Evolutionary conservation across 225 moss, liverwort and hornwort genomes (phyloP).

Genomic region (Antitrichia curtipendula): DNA sequence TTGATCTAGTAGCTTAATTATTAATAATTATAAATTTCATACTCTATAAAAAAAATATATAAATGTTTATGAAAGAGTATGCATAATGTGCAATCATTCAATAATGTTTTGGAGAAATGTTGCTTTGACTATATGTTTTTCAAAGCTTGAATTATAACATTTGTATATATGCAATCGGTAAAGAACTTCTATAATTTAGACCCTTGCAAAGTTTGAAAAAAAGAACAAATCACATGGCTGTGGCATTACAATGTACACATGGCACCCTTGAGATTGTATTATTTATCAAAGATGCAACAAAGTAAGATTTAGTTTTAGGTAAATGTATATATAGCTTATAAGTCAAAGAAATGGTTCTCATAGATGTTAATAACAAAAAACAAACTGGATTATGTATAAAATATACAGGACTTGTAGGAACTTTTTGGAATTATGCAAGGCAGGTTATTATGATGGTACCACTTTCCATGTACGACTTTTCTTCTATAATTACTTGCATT

Average conservation of each 20-base stretch:
- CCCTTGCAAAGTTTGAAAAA: not conserved
- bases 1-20: not conserved
- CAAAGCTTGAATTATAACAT: not conserved
- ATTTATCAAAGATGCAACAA: constrained; percentile 52
- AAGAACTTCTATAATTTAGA: not conserved
- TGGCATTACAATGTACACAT: constrained; percentile 66
- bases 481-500: no score
- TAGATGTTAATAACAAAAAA: not conserved
- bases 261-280: constrained; percentile 63
- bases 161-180: not conserved
- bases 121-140: not conserved
- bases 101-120: not conserved
- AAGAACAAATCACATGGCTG: constrained; percentile 24
- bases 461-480: constrained; percentile 53
- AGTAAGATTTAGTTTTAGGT: not conserved
- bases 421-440: constrained; percentile 77
- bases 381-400: not conserved
- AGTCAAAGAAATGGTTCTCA: not conserved
- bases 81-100: not conserved
- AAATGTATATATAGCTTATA: not conserved
- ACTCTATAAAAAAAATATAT: no score
- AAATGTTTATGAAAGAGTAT: not conserved
- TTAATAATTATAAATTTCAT: not conserved
- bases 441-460: constrained; percentile 91
- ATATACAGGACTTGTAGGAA: constrained; percentile 67